Conservation (phyloP, 1,284 basidiomycete species). For the Puccinia coronata region DNA sequence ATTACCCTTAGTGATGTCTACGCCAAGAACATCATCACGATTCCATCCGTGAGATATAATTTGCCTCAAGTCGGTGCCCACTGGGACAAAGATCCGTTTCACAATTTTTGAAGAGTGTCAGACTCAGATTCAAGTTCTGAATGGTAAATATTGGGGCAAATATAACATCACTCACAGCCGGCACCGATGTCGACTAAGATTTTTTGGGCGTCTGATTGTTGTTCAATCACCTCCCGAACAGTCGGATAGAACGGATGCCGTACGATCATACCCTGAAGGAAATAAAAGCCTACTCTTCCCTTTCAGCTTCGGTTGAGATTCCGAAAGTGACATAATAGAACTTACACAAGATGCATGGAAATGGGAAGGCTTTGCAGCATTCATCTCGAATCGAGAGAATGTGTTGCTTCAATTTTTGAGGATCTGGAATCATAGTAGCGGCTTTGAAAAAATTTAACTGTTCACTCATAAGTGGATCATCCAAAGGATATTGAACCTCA, state of each 20-base stretch:
- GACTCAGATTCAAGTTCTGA: background rate
- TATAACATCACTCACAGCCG: background rate
- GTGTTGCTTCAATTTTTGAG: constrained; percentile 17
- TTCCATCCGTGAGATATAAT: constrained; percentile 36
- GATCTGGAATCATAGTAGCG: constrained; percentile 21
- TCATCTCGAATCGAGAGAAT: constrained; percentile 11
- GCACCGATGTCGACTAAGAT: constrained; percentile 29
- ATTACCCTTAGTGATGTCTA: constrained; percentile 25
- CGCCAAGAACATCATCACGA: constrained; percentile 10
- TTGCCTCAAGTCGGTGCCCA: constrained; percentile 30
- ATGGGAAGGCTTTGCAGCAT: no score
- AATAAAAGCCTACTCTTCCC: constrained; percentile 24
- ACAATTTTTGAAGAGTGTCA: background rate
- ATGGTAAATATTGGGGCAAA: background rate
- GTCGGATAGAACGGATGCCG: constrained; percentile 1
- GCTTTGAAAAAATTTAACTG: constrained; percentile 32
- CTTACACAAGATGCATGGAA: constrained; percentile 32
- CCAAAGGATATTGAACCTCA: constrained; percentile 29
- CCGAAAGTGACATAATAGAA: background rate
- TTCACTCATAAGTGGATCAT: constrained; percentile 6
- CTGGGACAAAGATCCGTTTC: background rate
- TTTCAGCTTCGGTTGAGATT: background rate
- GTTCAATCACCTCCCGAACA: background rate
- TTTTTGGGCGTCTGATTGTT: constrained; percentile 3
- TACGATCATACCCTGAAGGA: constrained; percentile 13